Base-by-base conservation (phyloP, 1,139 yeast species). In the Candida pseudoviswanathii region DNA sequence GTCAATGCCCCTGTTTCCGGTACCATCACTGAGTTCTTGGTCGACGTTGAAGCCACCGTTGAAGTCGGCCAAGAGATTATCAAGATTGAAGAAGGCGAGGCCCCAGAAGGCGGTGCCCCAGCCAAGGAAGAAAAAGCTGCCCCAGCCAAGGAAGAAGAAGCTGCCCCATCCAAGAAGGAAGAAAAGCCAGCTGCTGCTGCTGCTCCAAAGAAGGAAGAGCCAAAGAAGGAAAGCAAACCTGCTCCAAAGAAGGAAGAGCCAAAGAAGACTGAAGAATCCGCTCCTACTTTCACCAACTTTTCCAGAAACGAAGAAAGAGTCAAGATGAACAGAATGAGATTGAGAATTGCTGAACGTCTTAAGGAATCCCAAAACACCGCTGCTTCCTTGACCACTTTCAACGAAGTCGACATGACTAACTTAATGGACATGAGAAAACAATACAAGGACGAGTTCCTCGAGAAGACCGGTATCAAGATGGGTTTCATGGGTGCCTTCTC, bases 401-500 rank as follows among this genome's bases (percentile, higher is more conserved):
- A 94, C 75, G 99, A 94, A 77, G 96, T 90, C 57, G 99, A 94
- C 77, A 94, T 94, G 99, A 79, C 96, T 54, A 84, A 87, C 57
- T 75, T 94, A 64, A 80, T 95, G 80, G 96, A 90, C 66, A 86
- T 95, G 94, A 87, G 99, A 78, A 92, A 92, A 75, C 79, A 88
- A 58, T 94, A 94, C 81, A 94, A 94, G 80, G 99, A 94, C 66
- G 99, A 94, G 74, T 81, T 95, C 68, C 82, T 95, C 66, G 95
- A 92, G 77, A 88, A 87, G 75, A 89, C 92, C 57, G 97, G 97
- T 63, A 81, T 87, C 73, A 95, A 95, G 80, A 82, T 94, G 62
- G 99, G 99, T 55, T 94, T 94, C 82, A 94, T 94, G 99, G 98
- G 99, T 71, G 91, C 96, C 34, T 94, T 94, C 78, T 85, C 98